Evolutionary conservation across 179 eudicot species (phyloP).

Genomic region (Vitellaria paradoxa): DNA sequence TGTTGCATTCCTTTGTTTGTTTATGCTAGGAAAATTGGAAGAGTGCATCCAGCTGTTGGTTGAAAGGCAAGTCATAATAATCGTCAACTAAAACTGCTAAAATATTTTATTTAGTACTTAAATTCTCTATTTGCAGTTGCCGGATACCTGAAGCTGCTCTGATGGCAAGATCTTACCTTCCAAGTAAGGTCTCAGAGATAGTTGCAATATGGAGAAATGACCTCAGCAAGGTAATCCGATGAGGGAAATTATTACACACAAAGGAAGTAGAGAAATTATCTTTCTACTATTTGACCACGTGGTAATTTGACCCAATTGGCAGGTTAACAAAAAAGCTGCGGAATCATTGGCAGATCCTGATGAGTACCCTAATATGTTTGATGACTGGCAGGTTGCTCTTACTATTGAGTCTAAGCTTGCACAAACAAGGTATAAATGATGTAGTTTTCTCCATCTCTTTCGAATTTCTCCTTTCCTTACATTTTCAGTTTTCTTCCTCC

Average conservation of each 20-base stretch:
- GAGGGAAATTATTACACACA: neutral
- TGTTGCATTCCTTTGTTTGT: constrained; percentile 74
- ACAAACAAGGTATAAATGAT: constrained; percentile 45
- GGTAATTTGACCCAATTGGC: constrained; percentile 12
- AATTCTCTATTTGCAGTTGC: constrained; percentile 43
- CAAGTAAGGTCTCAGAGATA: constrained; percentile 84
- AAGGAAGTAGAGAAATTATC: neutral
- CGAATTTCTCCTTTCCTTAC: neutral
- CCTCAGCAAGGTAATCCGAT: constrained; percentile 57
- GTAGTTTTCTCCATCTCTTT: neutral
- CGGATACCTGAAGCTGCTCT: constrained; percentile 94
- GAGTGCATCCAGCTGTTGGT: constrained; percentile 72
- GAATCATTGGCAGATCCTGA: constrained; percentile 86
- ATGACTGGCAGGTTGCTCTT: constrained; percentile 86
- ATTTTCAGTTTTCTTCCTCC: neutral
- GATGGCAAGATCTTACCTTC: constrained; percentile 89
- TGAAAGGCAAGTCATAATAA: constrained; percentile 46
- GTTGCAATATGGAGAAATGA: constrained; percentile 81
- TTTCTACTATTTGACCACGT: neutral
- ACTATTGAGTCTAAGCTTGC: constrained; percentile 66
- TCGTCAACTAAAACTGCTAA: neutral
- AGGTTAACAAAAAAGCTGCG: constrained; percentile 85
- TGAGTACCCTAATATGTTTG: constrained; percentile 76
- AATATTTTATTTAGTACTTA: neutral
- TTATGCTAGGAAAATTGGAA: constrained; percentile 70